phyloP scores from a whole-genome alignment of 2,329 filamentous ascomycete species.

The Arachnopeziza araneosa region DNA sequence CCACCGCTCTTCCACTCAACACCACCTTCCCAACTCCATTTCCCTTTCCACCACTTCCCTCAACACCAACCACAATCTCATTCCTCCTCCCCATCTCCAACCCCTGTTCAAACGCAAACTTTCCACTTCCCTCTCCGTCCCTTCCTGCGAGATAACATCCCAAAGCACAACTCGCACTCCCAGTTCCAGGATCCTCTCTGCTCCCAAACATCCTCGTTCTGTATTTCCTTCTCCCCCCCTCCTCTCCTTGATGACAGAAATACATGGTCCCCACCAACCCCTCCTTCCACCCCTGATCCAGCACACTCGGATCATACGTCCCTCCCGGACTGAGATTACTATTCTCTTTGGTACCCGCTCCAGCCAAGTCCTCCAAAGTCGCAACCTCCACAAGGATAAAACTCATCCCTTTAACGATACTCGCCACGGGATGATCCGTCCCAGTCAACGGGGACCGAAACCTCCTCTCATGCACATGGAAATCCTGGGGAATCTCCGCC shows the following conservation, averaged over 20 bases:
- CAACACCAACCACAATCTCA: constrained; percentile 14
- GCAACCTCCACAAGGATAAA: constrained; percentile 60
- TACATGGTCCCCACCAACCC: constrained; percentile 54
- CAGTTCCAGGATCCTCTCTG: constrained; percentile 56
- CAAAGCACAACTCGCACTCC: constrained; percentile 55
- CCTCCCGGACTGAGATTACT: constrained; percentile 29
- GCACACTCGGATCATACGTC: constrained; percentile 24
- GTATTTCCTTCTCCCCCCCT: constrained; percentile 21
- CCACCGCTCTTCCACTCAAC: constrained; percentile 13
- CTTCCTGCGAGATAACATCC: constrained; percentile 47
- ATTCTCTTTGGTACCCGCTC: constrained; percentile 28
- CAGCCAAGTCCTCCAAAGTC: constrained; percentile 52
- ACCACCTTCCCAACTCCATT: constrained; percentile 12
- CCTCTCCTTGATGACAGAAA: constrained; percentile 42
- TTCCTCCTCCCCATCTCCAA: constrained; percentile 54
- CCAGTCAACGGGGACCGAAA: constrained; percentile 38
- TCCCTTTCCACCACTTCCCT: background rate
- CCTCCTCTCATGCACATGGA: constrained; percentile 50
- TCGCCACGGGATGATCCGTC: constrained; percentile 33
- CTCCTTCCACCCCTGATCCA: constrained; percentile 48
- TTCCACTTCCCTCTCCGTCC: constrained; percentile 29
- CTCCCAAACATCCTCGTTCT: constrained; percentile 55
- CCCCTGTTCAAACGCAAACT: constrained; percentile 55
- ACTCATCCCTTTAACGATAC: constrained; percentile 67
- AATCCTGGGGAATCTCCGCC: constrained; percentile 63